Evolutionary conservation across 2,329 filamentous ascomycete species (phyloP).

Genomic region (Fusarium luffae): DNA sequence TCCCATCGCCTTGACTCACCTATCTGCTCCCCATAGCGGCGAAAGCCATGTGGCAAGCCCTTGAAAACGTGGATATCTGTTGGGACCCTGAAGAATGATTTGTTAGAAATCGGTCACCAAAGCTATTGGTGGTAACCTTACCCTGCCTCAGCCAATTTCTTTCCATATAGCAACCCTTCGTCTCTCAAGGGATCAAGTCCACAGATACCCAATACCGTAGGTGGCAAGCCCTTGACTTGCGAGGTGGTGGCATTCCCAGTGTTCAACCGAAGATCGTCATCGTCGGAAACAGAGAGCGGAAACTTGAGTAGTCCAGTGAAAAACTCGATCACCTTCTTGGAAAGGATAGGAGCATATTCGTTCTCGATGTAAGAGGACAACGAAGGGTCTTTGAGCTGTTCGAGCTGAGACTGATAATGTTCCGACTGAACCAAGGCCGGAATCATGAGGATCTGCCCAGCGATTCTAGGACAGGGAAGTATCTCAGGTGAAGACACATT

Average conservation of each 20-base stretch:
- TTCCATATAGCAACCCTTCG: slow-evolving; percentile 59
- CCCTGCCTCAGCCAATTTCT: slow-evolving; percentile 57
- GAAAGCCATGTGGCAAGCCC: slow-evolving; percentile 64
- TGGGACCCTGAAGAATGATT: slow-evolving; percentile 53
- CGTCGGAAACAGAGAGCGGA: slow-evolving; percentile 22
- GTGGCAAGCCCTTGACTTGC: slow-evolving; percentile 56
- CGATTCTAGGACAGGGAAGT: slow-evolving; percentile 46
- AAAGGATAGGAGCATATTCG: slow-evolving; percentile 61
- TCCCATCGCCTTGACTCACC: slow-evolving; percentile 55
- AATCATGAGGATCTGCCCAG: slow-evolving; percentile 64
- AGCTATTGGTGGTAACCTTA: slow-evolving; percentile 40
- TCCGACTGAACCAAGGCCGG: slow-evolving; percentile 52
- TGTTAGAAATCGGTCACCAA: not conserved
- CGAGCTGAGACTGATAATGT: slow-evolving; percentile 43
- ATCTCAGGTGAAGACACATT: slow-evolving; percentile 40
- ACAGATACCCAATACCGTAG: slow-evolving; percentile 57
- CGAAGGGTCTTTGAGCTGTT: slow-evolving; percentile 49
- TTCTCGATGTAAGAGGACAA: slow-evolving; percentile 58
- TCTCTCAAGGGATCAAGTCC: slow-evolving; percentile 62
- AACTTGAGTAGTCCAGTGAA: slow-evolving; percentile 48
- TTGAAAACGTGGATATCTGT: slow-evolving; percentile 61
- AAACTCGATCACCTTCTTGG: slow-evolving; percentile 41
- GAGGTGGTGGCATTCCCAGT: slow-evolving; percentile 45
- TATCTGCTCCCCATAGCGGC: slow-evolving; percentile 53
- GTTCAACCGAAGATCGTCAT: slow-evolving; percentile 52